Base-by-base conservation (phyloP, 2,329 filamentous ascomycete species). In the Tolypocladium album region DNA sequence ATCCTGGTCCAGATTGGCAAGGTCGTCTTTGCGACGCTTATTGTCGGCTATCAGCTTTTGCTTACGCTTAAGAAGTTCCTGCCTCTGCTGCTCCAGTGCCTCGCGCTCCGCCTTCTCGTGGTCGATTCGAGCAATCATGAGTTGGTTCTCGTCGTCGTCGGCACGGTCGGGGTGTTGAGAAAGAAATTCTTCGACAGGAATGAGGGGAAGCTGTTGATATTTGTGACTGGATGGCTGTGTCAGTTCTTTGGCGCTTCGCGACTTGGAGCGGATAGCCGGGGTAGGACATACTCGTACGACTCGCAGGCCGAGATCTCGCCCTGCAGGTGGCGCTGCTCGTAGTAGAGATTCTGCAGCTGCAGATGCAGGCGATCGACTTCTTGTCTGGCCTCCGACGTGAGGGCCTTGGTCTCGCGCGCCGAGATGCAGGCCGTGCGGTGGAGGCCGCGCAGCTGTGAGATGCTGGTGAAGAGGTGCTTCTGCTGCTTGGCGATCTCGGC, bases 281-380 rank as follows among this genome's bases (percentile, higher is more conserved):
- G 15, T 13, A 36, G 56, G 3, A 82, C 89, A 63, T 77, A 96
- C 91, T 96, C 90, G 68, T 95, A 97, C 58, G 87, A 88, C 71
- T 96, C 90, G 72, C 94, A 97, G 11, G 90, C 91, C 0, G 84
- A 79, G 62, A 99, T 97, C 75, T 99, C 94, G 56, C 90, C 90
- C 64, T 89, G 86, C 59, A 99, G 78, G 73, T 97, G 92, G 59
- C 90, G 82, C 76, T 97, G 92, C 74, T 99, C 93, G 70, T 99
- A 99, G 73, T 94, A 95, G 9, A 99, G 78, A 70, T 99, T 99
- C 75, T 97, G 93, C 59, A 99, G 81, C 70, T 96, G 90, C 43
- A 99, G 81, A 71, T 97, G 92, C 62, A 99, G 80, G 57, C 88
- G 85, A 71, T 99, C 94, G 64, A 97, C 91, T 74, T 96, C 91